These are phyloP conservation scores for Sugiyamaella grinbergsii DNA, from an alignment of 1,139 yeast genomes.

Conservation along the genomic window DNA sequence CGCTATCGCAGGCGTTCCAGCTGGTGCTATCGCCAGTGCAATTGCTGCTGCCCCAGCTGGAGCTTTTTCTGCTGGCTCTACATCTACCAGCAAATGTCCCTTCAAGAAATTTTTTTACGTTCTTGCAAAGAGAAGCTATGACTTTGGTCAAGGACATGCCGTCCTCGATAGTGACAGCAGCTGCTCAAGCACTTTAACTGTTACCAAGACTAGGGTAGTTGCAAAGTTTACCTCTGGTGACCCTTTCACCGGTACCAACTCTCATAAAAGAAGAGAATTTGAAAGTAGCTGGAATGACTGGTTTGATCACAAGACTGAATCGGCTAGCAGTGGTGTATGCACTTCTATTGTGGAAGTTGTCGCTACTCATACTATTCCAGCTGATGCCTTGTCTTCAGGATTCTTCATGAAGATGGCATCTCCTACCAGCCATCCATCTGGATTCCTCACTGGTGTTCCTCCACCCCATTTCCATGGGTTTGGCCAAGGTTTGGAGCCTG, in stretches of 20 bases:
- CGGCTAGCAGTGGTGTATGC: constrained; percentile 5
- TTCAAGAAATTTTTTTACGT: neutral
- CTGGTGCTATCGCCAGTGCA: neutral
- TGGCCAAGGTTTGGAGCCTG: too few species aligned
- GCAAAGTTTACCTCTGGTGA: constrained; percentile 2
- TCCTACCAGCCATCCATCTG: constrained; percentile 1
- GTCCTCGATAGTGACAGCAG: neutral
- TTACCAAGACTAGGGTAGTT: constrained; percentile 3
- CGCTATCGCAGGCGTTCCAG: neutral
- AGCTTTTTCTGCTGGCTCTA: neutral
- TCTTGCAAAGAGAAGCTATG: neutral
- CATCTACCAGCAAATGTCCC: neutral
- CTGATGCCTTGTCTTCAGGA: neutral
- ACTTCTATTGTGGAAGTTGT: neutral
- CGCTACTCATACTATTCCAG: constrained; percentile 7
- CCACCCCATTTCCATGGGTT: too few species aligned
- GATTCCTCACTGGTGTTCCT: constrained; percentile 6
- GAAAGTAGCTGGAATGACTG: constrained; percentile 5
- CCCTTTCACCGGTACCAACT: constrained; percentile 7
- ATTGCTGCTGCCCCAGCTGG: too few species aligned
- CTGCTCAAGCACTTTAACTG: constrained; percentile 2
- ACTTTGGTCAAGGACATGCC: neutral
- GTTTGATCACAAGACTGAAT: neutral
- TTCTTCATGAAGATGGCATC: constrained; percentile 1
- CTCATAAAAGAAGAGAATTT: constrained; percentile 3